Evolutionary conservation across 1,139 yeast species (phyloP).

Genomic region (Yamadazyma blattariae): DNA sequence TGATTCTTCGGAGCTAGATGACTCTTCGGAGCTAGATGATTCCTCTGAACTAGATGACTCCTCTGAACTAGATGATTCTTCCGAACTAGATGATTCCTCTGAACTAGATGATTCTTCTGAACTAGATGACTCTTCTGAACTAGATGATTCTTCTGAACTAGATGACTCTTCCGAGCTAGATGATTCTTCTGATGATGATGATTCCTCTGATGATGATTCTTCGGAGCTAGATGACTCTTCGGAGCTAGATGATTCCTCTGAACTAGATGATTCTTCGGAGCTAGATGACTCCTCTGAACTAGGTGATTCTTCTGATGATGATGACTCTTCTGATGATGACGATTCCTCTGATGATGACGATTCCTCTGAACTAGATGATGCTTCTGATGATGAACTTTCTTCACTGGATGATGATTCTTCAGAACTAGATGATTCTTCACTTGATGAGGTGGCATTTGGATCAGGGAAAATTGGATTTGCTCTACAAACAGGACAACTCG

Average conservation of each 20-base stretch:
- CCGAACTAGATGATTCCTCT: not conserved
- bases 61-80: not conserved
- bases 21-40: not conserved
- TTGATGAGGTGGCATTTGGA: not conserved
- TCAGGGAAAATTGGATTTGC: slow-evolving; percentile 1
- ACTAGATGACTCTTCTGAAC: not conserved
- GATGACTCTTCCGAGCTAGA: not conserved
- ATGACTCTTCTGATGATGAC: no score
- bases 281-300: no score
- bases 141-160: not conserved
- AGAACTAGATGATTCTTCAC: slow-evolving; percentile 1
- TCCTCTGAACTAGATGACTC: not conserved
- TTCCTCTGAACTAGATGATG: not conserved
- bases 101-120: slow-evolving; percentile 1
- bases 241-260: slow-evolving; percentile 1
- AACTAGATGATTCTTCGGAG: no score
- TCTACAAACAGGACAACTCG: not conserved
- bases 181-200: not conserved
- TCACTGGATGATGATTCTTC: slow-evolving; percentile 1
- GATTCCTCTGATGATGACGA: no score
- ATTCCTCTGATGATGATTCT: not conserved
- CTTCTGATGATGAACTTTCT: not conserved
- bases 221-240: slow-evolving; percentile 1
- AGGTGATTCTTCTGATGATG: no score
- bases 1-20: not conserved